Evolutionary conservation across 2,329 filamentous ascomycete genomes (phyloP).

Genomic region (Verticillium zaregamsianum): DNA sequence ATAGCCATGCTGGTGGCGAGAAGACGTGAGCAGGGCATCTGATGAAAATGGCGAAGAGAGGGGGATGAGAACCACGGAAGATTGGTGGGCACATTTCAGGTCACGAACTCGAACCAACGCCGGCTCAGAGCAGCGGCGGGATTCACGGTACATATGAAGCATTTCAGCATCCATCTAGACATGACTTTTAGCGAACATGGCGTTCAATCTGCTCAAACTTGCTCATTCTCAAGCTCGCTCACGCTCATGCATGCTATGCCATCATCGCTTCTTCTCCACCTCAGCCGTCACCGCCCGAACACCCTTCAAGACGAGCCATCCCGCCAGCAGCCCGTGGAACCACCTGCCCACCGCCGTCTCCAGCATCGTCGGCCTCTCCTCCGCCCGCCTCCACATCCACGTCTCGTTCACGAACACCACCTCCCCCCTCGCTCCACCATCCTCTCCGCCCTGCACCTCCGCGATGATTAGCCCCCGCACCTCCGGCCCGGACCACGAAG

Average conservation of each 20-base stretch:
- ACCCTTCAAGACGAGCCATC: conserved; percentile 23
- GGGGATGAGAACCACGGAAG: too few relatives aligned
- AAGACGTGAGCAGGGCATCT: too few relatives aligned
- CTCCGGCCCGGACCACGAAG: conserved; percentile 16
- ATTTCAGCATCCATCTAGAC: neutral
- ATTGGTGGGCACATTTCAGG: too few relatives aligned
- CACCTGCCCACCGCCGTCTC: conserved; percentile 22
- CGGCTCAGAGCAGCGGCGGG: neutral
- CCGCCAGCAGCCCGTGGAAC: conserved; percentile 22
- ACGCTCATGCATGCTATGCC: neutral
- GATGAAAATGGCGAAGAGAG: too few relatives aligned
- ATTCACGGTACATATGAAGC: neutral
- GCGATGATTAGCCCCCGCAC: conserved; percentile 20
- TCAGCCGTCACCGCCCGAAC: conserved; percentile 5
- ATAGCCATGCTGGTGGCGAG: too few relatives aligned
- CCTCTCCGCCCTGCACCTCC: conserved; percentile 9
- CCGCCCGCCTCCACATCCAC: conserved; percentile 30
- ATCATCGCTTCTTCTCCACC: neutral
- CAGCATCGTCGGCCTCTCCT: conserved; percentile 23
- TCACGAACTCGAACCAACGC: neutral
- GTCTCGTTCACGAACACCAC: conserved; percentile 31
- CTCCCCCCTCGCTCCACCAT: conserved; percentile 4
- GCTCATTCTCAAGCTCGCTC: neutral
- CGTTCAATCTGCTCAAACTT: neutral
- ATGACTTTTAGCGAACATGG: neutral